Percentiles rank a stretch among this genome's conserved stretches.
Evolutionary conservation across 2,329 filamentous ascomycete genomes (phyloP).

Genomic region (Calcarisporium arbuscula): DNA sequence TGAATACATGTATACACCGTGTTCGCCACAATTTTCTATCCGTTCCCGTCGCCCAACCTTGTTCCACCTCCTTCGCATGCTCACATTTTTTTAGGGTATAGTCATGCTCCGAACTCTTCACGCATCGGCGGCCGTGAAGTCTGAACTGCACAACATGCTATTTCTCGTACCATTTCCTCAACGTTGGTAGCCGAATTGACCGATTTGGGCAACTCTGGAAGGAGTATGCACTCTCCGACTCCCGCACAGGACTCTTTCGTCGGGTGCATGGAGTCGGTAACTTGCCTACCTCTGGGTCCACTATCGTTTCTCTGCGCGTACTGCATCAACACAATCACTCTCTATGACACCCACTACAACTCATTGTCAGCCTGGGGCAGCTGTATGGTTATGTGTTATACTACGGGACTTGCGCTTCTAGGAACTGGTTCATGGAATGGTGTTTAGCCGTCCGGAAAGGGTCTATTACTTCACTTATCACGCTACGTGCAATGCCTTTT

Average conservation of each 20-base stretch:
- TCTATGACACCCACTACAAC: constrained; percentile 41
- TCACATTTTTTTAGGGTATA: too few relatives aligned
- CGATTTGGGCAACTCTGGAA: constrained; percentile 52
- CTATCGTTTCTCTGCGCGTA: constrained; percentile 41
- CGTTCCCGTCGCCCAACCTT: too few relatives aligned
- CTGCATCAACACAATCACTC: constrained; percentile 37
- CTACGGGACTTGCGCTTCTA: constrained; percentile 41
- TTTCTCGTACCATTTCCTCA: constrained; percentile 36
- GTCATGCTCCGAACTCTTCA: too few relatives aligned
- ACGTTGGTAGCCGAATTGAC: constrained; percentile 32
- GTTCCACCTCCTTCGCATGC: too few relatives aligned
- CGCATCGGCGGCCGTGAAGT: too few relatives aligned
- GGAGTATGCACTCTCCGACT: constrained; percentile 51
- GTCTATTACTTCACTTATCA: constrained; percentile 50
- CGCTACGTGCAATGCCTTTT: constrained; percentile 44
- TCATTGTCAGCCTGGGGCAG: constrained; percentile 39
- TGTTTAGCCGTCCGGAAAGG: constrained; percentile 44
- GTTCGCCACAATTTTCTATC: too few relatives aligned
- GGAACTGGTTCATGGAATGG: constrained; percentile 26
- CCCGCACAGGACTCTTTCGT: constrained; percentile 44
- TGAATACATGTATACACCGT: too few relatives aligned
- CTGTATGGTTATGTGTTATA: constrained; percentile 49
- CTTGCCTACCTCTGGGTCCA: constrained; percentile 47
- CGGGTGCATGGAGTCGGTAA: constrained; percentile 50
- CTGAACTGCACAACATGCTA: too few relatives aligned